Evolutionary conservation across 202 grass and related monocot genomes (phyloP).

Genomic region (Zizania palustris): DNA sequence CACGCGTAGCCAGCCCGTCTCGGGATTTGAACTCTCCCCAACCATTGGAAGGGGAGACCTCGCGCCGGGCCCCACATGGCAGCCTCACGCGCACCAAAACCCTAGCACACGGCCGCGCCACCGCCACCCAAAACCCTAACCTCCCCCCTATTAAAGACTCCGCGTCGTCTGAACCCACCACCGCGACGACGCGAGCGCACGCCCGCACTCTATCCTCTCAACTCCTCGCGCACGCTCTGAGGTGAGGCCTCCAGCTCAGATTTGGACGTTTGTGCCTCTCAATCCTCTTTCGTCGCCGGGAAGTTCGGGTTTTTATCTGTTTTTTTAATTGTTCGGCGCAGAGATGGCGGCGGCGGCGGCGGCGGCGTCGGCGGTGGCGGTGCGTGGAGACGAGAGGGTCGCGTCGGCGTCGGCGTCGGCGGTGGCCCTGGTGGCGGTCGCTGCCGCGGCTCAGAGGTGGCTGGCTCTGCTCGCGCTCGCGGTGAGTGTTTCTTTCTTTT

Average conservation of each 20-base stretch:
- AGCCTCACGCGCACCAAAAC: constrained; percentile 32
- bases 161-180: neutral
- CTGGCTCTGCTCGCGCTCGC: constrained; percentile 42
- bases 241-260: constrained; percentile 14
- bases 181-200: neutral
- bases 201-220: constrained; percentile 4
- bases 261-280: neutral
- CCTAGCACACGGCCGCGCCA: constrained; percentile 16
- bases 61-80: neutral
- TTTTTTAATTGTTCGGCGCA: neutral
- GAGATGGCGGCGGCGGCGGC: constrained; percentile 29
- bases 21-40: neutral
- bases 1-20: too few species aligned
- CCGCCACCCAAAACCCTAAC: constrained; percentile 49
- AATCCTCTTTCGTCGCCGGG: neutral
- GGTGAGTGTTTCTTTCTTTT: constrained; percentile 21
- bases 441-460: constrained; percentile 33
- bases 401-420: neutral
- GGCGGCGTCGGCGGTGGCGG: constrained; percentile 17
- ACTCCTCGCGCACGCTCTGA: neutral
- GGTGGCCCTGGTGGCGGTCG: neutral
- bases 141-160: constrained; percentile 46
- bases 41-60: neutral
- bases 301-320: neutral
- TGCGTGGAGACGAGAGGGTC: neutral